Evolutionary conservation across 148 eudicot species (phyloP), one percentile per base, ranked within the genome.

Genomic region (Rhododendron molle): DNA sequence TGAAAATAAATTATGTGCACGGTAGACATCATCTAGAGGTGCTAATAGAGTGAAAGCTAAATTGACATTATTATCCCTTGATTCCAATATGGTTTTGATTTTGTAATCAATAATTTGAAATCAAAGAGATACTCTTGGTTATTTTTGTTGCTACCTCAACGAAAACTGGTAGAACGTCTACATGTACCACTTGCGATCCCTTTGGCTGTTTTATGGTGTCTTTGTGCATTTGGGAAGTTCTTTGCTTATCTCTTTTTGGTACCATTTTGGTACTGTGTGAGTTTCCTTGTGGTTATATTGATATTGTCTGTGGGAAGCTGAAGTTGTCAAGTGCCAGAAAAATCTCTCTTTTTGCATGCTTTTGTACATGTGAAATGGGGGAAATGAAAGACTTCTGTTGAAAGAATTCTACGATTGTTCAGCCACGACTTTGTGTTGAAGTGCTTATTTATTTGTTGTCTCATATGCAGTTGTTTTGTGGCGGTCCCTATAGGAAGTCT

Each of bases 321-420:
- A 23, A 23, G 80, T 20, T 21, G n/a, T 76, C 28, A 40, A 77
- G 52, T 43, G 30, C 26, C 40, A 5, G 23, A n/a, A 82, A 82
- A 43, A 13, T 60, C 26, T 78, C 9, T 44, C 50, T 50, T 80
- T 85, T 46, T 81, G 83, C 58, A n/a, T 86, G 78, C 56, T 69
- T 52, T 81, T 72, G 54, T 60, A 21, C 71, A 36, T 82, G 23
- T 58, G 28, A 21, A 81, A 81, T 81, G 72, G 46, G 38, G 7
- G 74, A 50, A 60, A n/a, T 43, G 30, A 40, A 62, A n/a, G 18
- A 23, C 26, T 43, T 72, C 21, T 60, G 72, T 10, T 16, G 30
- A 81, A 60, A 32, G 47, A 38, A 58, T 38, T 38, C 26, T 36
- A 38, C 30, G 60, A 54, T 49, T 80, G 16, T 50, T 6, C 56